phyloP scores from a whole-genome alignment of 192 early-diverging fungal species.

The Phlyctochytrium arcticum region DNA sequence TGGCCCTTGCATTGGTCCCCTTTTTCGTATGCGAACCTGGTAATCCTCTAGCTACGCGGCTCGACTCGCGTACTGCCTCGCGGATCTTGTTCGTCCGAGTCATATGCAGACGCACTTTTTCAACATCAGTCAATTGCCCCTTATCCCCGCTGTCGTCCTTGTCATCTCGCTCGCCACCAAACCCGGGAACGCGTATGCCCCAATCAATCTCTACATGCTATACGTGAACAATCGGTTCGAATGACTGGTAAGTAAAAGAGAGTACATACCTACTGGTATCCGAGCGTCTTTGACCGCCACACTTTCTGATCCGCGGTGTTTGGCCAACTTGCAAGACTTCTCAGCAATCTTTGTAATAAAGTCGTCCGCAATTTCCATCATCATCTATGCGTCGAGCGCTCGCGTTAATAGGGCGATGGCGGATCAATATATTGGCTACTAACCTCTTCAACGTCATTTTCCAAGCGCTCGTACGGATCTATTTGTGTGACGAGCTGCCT shows the following conservation, averaged over 20 bases:
- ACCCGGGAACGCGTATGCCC: conserved; percentile 31
- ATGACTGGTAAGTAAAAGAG: background rate
- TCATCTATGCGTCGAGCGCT: conserved; percentile 30
- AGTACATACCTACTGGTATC: conserved; percentile 28
- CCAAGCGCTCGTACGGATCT: conserved; percentile 6
- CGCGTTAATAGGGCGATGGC: background rate
- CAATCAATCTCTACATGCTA: conserved; percentile 26
- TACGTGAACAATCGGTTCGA: background rate
- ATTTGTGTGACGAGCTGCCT: conserved; percentile 13
- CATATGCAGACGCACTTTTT: conserved; percentile 2
- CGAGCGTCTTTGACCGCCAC: conserved; percentile 27
- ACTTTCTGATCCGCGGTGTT: conserved; percentile 22
- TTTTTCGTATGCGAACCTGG: no score
- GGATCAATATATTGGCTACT: no score
- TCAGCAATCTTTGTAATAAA: conserved; percentile 21
- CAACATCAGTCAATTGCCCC: background rate
- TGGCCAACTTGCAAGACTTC: conserved; percentile 18
- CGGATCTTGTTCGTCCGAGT: conserved; percentile 1
- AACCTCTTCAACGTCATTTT: conserved; percentile 24
- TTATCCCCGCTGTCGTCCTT: background rate
- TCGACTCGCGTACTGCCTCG: conserved; percentile 2
- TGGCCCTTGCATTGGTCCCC: no score
- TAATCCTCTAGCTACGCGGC: no score
- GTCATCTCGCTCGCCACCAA: conserved; percentile 10
- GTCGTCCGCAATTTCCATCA: conserved; percentile 29